These are phyloP conservation scores for Monosporascus sp. DNA, from an alignment of 2,329 filamentous ascomycete genomes.

Conservation along the genomic window DNA sequence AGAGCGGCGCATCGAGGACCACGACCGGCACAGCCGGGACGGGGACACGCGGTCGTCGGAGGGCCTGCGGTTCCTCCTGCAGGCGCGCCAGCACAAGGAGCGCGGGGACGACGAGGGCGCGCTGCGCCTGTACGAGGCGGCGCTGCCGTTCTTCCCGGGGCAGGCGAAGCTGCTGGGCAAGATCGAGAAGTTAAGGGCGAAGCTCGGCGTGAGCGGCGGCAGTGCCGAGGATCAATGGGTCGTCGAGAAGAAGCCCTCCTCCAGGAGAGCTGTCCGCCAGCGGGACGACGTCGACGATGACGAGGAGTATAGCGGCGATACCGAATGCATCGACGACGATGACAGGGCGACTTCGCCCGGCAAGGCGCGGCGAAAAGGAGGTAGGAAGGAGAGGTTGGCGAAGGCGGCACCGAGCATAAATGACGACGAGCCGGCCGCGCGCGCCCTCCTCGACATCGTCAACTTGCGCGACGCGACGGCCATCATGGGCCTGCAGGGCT, in stretches of 20 bases:
- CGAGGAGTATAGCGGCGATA: slow-evolving; percentile 26
- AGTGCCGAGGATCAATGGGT: background rate
- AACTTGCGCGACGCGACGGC: slow-evolving; percentile 64
- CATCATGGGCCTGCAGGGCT: slow-evolving; percentile 63
- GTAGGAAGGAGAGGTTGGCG: slow-evolving; percentile 15
- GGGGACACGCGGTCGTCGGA: slow-evolving; percentile 69
- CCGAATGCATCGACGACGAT: slow-evolving; percentile 20
- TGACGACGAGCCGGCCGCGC: slow-evolving; percentile 34
- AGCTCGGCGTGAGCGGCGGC: slow-evolving; percentile 34
- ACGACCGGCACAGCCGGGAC: slow-evolving; percentile 43
- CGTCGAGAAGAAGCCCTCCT: slow-evolving; percentile 4
- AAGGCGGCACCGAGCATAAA: slow-evolving; percentile 6
- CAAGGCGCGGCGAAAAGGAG: slow-evolving; percentile 14
- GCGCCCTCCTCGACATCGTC: slow-evolving; percentile 61
- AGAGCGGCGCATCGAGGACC: slow-evolving; percentile 74
- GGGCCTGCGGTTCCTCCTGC: slow-evolving; percentile 78
- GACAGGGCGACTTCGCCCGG: slow-evolving; percentile 24
- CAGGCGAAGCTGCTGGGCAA: slow-evolving; percentile 72
- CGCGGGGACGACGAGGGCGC: slow-evolving; percentile 73
- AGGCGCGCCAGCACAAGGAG: slow-evolving; percentile 86
- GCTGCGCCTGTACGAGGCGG: slow-evolving; percentile 79
- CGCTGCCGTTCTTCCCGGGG: slow-evolving; percentile 77
- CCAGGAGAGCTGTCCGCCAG: slow-evolving; percentile 1
- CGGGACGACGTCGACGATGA: slow-evolving; percentile 26
- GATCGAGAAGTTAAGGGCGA: slow-evolving; percentile 56